Evolutionary conservation across 257 asterid genomes (phyloP).

Genomic region (Prunella vulgaris): DNA sequence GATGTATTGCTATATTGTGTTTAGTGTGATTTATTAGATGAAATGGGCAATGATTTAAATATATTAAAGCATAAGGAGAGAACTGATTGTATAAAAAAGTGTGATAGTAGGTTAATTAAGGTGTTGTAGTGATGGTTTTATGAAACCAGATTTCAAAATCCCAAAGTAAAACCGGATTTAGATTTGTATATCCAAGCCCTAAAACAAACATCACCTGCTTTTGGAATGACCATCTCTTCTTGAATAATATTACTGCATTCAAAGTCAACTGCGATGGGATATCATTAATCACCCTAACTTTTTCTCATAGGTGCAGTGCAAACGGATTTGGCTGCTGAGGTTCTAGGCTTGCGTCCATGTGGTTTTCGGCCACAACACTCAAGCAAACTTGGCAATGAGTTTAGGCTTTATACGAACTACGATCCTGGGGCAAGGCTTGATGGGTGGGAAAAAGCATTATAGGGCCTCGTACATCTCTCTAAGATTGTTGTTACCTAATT

Average conservation of each 20-base stretch:
- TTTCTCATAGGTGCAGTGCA: slow-evolving; percentile 71
- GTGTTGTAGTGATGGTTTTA: too few relatives aligned
- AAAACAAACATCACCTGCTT: too few relatives aligned
- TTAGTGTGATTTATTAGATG: too few relatives aligned
- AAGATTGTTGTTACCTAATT: neutral
- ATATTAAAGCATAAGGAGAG: too few relatives aligned
- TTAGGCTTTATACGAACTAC: slow-evolving; percentile 81
- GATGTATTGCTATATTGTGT: too few relatives aligned
- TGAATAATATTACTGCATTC: neutral
- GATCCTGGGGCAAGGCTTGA: slow-evolving; percentile 74
- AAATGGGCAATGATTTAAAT: too few relatives aligned
- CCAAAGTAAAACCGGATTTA: too few relatives aligned
- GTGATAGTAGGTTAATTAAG: too few relatives aligned
- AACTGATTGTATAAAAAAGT: too few relatives aligned
- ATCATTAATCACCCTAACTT: neutral
- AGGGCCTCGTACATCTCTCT: neutral
- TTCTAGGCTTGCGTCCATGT: slow-evolving; percentile 73
- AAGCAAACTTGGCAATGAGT: slow-evolving; percentile 96
- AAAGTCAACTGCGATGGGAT: neutral
- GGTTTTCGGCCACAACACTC: slow-evolving; percentile 82
- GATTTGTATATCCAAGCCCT: too few relatives aligned
- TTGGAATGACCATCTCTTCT: neutral
- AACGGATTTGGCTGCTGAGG: slow-evolving; percentile 61
- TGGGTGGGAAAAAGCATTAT: slow-evolving; percentile 61
- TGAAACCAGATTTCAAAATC: too few relatives aligned